Conservation (phyloP, 345 rosid genomes). For the Odontarrhena argentea region DNA sequence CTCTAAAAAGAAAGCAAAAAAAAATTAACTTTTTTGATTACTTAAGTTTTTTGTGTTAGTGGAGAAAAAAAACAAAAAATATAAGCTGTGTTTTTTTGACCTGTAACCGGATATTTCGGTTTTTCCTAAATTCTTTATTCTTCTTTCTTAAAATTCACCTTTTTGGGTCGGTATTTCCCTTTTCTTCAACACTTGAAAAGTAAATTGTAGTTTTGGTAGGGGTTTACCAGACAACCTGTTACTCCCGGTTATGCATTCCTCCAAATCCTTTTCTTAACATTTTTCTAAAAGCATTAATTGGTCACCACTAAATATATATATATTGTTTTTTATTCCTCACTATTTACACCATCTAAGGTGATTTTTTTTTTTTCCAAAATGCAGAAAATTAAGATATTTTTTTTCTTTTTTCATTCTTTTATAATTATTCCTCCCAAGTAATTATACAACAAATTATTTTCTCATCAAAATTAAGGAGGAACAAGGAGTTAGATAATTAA, state of each 20-base stretch:
- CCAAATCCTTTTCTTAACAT: background rate
- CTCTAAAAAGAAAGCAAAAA: too few species aligned
- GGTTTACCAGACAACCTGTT: slow-evolving; percentile 21
- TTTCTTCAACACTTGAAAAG: slow-evolving; percentile 6
- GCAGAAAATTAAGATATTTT: too few species aligned
- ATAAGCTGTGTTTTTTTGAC: background rate
- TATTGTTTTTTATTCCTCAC: too few species aligned
- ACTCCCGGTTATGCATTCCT: slow-evolving; percentile 15
- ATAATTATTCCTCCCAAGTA: too few species aligned
- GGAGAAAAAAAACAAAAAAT: background rate
- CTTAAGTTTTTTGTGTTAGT: slow-evolving; percentile 12
- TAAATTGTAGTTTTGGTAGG: slow-evolving; percentile 15
- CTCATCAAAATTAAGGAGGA: too few species aligned
- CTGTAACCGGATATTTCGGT: slow-evolving; percentile 9
- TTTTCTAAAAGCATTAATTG: too few species aligned
- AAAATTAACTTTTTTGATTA: slow-evolving; percentile 11
- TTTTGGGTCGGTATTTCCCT: slow-evolving; percentile 29
- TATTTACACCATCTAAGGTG: too few species aligned
- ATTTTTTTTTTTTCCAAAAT: too few species aligned
- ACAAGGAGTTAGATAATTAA: too few species aligned
- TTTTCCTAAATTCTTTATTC: background rate
- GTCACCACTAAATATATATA: too few species aligned
- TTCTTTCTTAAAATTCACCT: background rate
- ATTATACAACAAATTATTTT: too few species aligned
- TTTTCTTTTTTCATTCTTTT: too few species aligned